Evolutionary conservation across 2,329 filamentous ascomycete genomes (phyloP), one percentile per base, ranked within the genome.

Genomic region (Nemania bipapillata): DNA sequence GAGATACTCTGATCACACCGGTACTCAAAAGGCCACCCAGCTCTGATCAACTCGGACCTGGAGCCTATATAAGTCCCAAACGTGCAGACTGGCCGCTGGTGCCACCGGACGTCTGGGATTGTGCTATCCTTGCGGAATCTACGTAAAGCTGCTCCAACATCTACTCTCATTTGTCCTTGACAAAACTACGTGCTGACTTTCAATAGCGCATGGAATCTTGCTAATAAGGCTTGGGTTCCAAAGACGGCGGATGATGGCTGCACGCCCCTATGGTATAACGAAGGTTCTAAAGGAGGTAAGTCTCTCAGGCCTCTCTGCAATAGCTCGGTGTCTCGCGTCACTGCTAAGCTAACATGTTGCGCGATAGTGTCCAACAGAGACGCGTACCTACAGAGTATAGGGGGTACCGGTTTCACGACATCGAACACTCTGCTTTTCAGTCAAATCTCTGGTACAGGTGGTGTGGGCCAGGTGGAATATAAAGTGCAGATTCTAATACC

Each of bases 181-280:
- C 9, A 4, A 32, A 32, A 32, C 30, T 9, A 9, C 30, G 30
- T 32, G 9, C 30, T 32, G 30, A 32, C 30, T 32, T 9, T 32
- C 4, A 32, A 4, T 32, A 32, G 30, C 30, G 30, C 30, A 32
- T 32, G 30, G 30, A 32, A 32, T 32, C 4, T 32, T 32, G 30
- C 30, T 26, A 62, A 54, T 32, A 62, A 62, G 49, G 59, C 47
- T 15, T 61, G 58, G 58, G 30, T 61, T 42, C 58, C 58, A 5
- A 17, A 49, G 47, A 61, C 47, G 17, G 47, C 58, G 20, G 47
- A 42, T 35, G 58, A 53, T 22, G 58, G 58, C 32, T 60, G 42
- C 32, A 61, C 47, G 30, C 32, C 47, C 0, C 24, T 61, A 45
- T 61, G 58, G 58, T 26, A 26, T 6, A 26, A 26, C 15, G 40